These are phyloP conservation scores for Hortaea werneckii DNA, from an alignment of 2,329 filamentous ascomycete species.

Conservation along the genomic window DNA sequence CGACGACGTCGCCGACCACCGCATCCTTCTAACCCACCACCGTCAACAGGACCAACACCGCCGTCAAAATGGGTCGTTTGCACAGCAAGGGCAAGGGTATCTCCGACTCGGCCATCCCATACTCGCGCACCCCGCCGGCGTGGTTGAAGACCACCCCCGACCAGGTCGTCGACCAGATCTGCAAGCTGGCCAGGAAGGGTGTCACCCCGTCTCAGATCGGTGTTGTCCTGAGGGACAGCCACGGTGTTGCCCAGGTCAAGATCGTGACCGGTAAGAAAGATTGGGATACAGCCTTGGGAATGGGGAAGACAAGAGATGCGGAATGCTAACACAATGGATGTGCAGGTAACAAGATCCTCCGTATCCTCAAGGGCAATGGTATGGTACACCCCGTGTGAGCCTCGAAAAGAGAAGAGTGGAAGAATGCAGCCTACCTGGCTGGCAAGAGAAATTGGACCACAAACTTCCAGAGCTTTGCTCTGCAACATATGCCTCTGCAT, in stretches of 20 bases:
- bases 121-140: constrained; percentile 82
- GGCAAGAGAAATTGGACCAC: constrained; percentile 12
- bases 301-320: neutral
- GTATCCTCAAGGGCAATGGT: constrained; percentile 97
- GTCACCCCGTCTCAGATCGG: constrained; percentile 97
- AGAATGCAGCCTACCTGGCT: constrained; percentile 7
- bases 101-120: constrained; percentile 87
- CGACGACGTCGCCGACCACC: neutral
- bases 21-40: neutral
- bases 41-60: constrained; percentile 9
- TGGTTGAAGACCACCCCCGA: constrained; percentile 99
- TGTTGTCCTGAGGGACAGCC: constrained; percentile 95
- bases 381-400: constrained; percentile 47
- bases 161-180: constrained; percentile 98
- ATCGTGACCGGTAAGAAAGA: constrained; percentile 65
- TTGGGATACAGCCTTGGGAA: neutral
- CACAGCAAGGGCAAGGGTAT: constrained; percentile 99
- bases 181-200: constrained; percentile 98
- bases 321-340: constrained; percentile 9
- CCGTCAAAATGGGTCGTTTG: constrained; percentile 80
- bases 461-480: neutral
- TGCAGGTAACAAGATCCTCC: constrained; percentile 96
- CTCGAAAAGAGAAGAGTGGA: constrained; percentile 6
- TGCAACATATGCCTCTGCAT: constrained; percentile 28
- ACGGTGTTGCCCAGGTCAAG: constrained; percentile 97